Conservation (phyloP, 768 basidiomycete species). For the Macrolepiota albuminosa region DNA sequence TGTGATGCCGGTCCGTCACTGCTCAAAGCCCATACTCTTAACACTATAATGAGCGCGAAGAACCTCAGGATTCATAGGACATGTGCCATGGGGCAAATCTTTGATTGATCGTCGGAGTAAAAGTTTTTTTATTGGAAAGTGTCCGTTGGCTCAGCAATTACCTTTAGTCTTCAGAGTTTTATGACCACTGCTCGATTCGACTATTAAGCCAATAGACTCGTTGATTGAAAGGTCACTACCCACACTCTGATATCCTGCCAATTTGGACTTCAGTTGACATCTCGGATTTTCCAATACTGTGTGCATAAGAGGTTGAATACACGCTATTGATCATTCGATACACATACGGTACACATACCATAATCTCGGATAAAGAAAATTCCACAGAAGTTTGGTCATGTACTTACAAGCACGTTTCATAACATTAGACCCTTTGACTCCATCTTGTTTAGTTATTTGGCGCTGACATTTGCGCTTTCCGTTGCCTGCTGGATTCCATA, state of each 20-base stretch:
- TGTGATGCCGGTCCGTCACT: conserved; percentile 7
- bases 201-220: background rate
- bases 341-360: background rate
- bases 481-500: no score
- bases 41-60: background rate
- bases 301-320: background rate
- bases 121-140: background rate
- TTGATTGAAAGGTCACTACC: background rate
- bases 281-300: no score
- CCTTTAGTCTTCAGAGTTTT: background rate
- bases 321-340: background rate
- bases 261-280: background rate
- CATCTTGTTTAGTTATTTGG: no score
- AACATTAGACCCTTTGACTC: no score
- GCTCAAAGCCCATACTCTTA: background rate
- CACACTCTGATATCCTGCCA: background rate
- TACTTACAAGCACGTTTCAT: background rate
- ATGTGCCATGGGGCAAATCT: background rate
- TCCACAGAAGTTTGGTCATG: background rate
- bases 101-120: background rate
- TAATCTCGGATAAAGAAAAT: background rate
- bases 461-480: no score
- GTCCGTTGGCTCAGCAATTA: no score
- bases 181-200: no score
- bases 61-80: background rate